These are phyloP conservation scores for Penicillium sp. DNA, from an alignment of 2,329 filamentous ascomycete species.

Conservation along the genomic window DNA sequence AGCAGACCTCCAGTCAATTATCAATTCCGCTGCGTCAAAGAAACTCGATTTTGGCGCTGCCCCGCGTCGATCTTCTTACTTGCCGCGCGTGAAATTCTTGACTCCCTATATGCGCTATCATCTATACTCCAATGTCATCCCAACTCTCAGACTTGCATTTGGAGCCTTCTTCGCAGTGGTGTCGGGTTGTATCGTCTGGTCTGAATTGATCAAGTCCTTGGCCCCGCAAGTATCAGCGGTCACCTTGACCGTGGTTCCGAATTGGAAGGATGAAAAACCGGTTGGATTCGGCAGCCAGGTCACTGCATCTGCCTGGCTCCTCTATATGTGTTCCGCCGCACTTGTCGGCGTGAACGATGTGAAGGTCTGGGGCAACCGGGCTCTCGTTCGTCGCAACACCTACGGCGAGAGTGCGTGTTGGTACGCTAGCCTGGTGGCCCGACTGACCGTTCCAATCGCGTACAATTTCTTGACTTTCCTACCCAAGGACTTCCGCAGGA, in stretches of 20 bases:
- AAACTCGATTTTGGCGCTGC: conserved; percentile 73
- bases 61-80: conserved; percentile 59
- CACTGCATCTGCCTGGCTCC: conserved; percentile 83
- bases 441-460: conserved; percentile 86
- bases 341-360: conserved; percentile 87
- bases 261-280: conserved; percentile 69
- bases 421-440: conserved; percentile 91
- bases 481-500: conserved; percentile 69
- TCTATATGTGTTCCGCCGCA: conserved; percentile 94
- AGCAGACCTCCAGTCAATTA: conserved; percentile 74
- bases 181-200: conserved; percentile 87
- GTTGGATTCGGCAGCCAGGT: conserved; percentile 87
- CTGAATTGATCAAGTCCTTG: conserved; percentile 84
- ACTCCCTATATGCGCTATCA: conserved; percentile 83
- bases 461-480: conserved; percentile 98
- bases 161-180: conserved; percentile 73
- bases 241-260: conserved; percentile 66
- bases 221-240: conserved; percentile 76
- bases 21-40: conserved; percentile 81
- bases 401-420: conserved; percentile 93
- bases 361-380: conserved; percentile 96
- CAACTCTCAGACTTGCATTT: conserved; percentile 65
- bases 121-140: conserved; percentile 73
- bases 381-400: conserved; percentile 86
- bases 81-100: conserved; percentile 64